Evolutionary conservation across 148 eudicot species (phyloP), one percentile per base, ranked within the genome.

Genomic region (Silene conica): DNA sequence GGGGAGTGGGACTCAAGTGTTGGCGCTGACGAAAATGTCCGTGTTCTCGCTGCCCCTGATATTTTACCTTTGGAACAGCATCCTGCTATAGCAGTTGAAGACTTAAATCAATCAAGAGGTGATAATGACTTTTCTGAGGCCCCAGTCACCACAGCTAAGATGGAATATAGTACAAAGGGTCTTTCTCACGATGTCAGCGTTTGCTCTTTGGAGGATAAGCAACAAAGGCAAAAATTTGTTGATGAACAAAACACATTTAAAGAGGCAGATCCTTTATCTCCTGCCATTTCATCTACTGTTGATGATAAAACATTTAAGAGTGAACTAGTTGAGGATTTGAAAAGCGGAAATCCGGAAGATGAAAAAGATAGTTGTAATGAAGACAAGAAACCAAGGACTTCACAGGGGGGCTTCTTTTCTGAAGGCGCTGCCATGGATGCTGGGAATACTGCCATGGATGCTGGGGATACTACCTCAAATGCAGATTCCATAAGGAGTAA

Each of bases 11-110:
- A 62, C 45, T 59, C 60, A 71, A 73, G 67, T 31, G 66, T 26
- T 31, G 74, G 45, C 50, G 66, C n/a, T 15, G 62, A 77, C 38
- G 82, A 79, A 58, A 64, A 14, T 55, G 21, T 74, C 25, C 41
- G 63, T 75, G 67, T 58, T 38, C 72, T 62, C 10, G 74, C 78
- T 41, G 79, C 79, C 31, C 67, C 78, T 46, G 66, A 81, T 43
- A 50, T 45, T 54, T 67, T 67, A 67, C 54, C 70, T 67, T 67
- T 67, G 70, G 70, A 67, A 67, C 54, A 43, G 54, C 52, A 20
- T 56, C 75, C 77, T 41, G 79, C 75, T 38, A 62, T 31, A 21
- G 57, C 66, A 38, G 56, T 72, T 21, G 71, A 83, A 62, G 83
- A 76, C 69, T 73, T 79, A n/a, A 81, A 77, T 70, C 68, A 64